These are phyloP conservation scores for Hippophae gyantsensis DNA, from an alignment of 306 rosid genomes.

Conservation along the genomic window DNA sequence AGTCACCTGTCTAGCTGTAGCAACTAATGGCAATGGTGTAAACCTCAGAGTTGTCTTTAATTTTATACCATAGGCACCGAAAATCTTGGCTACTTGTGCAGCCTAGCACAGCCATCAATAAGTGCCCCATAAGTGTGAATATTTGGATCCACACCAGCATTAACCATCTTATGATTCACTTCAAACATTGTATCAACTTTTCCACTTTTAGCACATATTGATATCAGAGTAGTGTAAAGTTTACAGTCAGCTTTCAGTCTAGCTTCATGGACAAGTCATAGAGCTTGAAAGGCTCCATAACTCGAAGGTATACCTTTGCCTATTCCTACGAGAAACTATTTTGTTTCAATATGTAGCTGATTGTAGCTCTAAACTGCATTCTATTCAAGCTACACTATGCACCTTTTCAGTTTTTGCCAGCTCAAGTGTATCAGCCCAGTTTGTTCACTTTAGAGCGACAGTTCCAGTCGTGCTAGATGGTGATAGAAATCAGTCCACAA, in stretches of 20 bases:
- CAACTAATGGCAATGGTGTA: constrained; percentile 88
- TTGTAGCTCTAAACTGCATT: no score
- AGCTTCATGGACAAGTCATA: constrained; percentile 72
- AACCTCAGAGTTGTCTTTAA: constrained; percentile 86
- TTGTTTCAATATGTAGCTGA: no score
- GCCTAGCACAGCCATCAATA: constrained; percentile 97
- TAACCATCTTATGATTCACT: constrained; percentile 88
- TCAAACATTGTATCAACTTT: constrained; percentile 91
- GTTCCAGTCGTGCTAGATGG: no score
- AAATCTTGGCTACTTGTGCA: constrained; percentile 94
- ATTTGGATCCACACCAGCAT: constrained; percentile 79
- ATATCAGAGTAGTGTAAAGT: constrained; percentile 90
- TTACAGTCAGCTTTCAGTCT: constrained; percentile 76
- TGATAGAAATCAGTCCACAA: no score
- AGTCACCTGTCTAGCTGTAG: constrained; percentile 80
- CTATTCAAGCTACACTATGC: no score
- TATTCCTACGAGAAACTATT: no score
- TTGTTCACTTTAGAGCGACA: no score
- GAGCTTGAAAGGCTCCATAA: constrained; percentile 73
- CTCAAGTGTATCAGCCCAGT: no score
- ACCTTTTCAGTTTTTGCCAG: no score
- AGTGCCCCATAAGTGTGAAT: constrained; percentile 91
- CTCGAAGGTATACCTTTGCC: no score
- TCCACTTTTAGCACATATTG: constrained; percentile 87
- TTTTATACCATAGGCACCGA: constrained; percentile 88